Evolutionary conservation across 83 land plant species (phyloP).

Genomic region (Diphasiastrum complanatum): DNA sequence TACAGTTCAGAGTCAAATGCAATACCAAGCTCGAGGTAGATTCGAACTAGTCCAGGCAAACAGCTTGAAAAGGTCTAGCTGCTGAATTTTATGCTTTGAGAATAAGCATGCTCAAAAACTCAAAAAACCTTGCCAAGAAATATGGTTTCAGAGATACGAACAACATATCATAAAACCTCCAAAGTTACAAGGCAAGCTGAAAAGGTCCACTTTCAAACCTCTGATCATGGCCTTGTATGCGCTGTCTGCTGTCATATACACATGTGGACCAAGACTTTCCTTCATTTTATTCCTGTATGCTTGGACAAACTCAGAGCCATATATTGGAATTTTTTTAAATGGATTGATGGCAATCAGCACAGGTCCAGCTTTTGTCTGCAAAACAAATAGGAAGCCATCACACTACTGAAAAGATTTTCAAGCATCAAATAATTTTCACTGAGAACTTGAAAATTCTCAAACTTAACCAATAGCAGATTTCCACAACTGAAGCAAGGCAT

Average conservation of each 20-base stretch:
- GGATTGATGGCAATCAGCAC: constrained; percentile 89
- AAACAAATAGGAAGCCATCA: neutral
- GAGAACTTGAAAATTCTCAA: neutral
- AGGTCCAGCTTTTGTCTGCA: constrained; percentile 93
- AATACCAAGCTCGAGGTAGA: too few relatives aligned
- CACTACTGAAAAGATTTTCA: neutral
- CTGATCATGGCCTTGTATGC: constrained; percentile 64
- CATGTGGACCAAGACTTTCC: constrained; percentile 62
- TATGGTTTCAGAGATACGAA: too few relatives aligned
- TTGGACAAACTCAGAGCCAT: constrained; percentile 48
- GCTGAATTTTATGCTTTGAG: too few relatives aligned
- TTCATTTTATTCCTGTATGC: constrained; percentile 45
- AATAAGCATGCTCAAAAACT: too few relatives aligned
- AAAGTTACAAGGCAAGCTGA: too few relatives aligned
- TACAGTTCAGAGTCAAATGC: too few relatives aligned
- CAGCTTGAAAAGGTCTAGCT: too few relatives aligned
- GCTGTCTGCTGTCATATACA: constrained; percentile 60
- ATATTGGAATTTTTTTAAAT: constrained; percentile 57
- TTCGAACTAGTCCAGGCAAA: too few relatives aligned
- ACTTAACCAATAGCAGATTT: neutral
- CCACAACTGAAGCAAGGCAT: neutral
- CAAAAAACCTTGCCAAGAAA: too few relatives aligned
- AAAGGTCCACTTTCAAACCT: constrained; percentile 45
- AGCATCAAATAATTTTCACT: neutral
- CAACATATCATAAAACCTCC: too few relatives aligned